phyloP scores from a whole-genome alignment of 2,329 filamentous ascomycete genomes.

The Diplodia intermedia region DNA sequence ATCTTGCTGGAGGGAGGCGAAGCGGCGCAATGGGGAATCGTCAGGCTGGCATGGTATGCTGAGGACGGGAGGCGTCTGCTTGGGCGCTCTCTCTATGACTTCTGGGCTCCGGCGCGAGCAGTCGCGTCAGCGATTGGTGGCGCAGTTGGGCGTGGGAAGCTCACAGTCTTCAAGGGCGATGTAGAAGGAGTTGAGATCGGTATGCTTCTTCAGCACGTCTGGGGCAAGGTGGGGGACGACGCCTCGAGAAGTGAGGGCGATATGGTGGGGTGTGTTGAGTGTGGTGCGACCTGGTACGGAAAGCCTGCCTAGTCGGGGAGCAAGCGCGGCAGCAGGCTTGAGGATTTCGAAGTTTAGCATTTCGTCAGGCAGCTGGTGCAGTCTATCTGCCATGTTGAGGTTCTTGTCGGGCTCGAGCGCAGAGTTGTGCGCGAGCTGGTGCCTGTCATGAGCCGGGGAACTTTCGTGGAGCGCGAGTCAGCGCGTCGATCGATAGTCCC shows the following conservation, averaged over 20 bases:
- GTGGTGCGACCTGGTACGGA: slow-evolving; percentile 66
- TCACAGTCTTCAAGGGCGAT: slow-evolving; percentile 91
- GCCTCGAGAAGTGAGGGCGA: slow-evolving; percentile 82
- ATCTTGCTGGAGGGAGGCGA: slow-evolving; percentile 73
- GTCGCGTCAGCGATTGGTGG: slow-evolving; percentile 46
- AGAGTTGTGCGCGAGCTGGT: slow-evolving; percentile 1
- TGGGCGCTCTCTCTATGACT: slow-evolving; percentile 68
- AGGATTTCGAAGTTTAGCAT: slow-evolving; percentile 56
- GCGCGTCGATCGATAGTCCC: too few species aligned
- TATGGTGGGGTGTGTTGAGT: slow-evolving; percentile 83
- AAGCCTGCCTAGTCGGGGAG: slow-evolving; percentile 72
- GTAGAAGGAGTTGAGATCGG: slow-evolving; percentile 73
- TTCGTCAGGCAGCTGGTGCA: slow-evolving; percentile 34
- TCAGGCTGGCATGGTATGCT: slow-evolving; percentile 50
- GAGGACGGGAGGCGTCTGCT: slow-evolving; percentile 60
- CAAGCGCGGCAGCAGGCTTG: slow-evolving; percentile 48
- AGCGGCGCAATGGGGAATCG: slow-evolving; percentile 71
- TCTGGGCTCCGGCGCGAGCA: slow-evolving; percentile 49
- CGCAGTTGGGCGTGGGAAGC: slow-evolving; percentile 43
- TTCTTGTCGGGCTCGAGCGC: background rate
- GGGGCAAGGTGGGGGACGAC: slow-evolving; percentile 87
- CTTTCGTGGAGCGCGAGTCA: slow-evolving; percentile 6
- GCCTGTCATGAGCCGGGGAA: slow-evolving; percentile 14
- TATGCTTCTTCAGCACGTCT: slow-evolving; percentile 74
- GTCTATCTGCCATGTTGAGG: slow-evolving; percentile 5